Conservation (phyloP, 1,284 basidiomycete species). For the Pulveroboletus ridleyi region DNA sequence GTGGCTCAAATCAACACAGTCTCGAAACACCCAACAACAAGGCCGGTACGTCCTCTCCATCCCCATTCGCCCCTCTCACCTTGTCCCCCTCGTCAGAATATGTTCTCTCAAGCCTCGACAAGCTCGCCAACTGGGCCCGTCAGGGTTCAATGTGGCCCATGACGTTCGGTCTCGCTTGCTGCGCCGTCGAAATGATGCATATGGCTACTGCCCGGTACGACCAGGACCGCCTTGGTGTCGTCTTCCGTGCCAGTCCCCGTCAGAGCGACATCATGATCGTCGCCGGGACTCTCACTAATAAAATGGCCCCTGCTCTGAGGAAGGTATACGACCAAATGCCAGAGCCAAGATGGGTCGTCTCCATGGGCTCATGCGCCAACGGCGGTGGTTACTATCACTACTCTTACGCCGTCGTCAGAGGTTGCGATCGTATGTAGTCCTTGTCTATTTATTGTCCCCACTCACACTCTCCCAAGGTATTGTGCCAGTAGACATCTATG, state of each 20-base stretch:
- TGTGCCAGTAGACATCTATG: constrained; percentile 98
- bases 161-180: constrained; percentile 99
- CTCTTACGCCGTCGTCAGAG: constrained; percentile 98
- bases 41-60: constrained; percentile 67
- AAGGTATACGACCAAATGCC: constrained; percentile 99
- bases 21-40: constrained; percentile 91
- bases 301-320: constrained; percentile 98
- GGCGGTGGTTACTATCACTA: constrained; percentile 99
- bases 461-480: constrained; percentile 60
- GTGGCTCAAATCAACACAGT: constrained; percentile 83
- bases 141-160: constrained; percentile 99
- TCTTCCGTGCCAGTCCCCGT: constrained; percentile 98
- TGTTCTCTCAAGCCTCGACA: constrained; percentile 95
- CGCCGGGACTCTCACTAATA: constrained; percentile 98
- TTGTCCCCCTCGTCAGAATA: constrained; percentile 73
- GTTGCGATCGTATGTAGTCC: constrained; percentile 88
- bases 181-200: constrained; percentile 99
- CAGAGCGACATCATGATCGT: constrained; percentile 99
- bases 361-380: constrained; percentile 99
- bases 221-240: constrained; percentile 96
- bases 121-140: constrained; percentile 97
- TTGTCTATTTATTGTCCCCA: neutral
- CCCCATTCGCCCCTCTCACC: constrained; percentile 11
- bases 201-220: constrained; percentile 99
- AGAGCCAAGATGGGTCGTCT: constrained; percentile 98